Conservation (phyloP, 768 basidiomycete species). For the Solioccasus polychromus region DNA sequence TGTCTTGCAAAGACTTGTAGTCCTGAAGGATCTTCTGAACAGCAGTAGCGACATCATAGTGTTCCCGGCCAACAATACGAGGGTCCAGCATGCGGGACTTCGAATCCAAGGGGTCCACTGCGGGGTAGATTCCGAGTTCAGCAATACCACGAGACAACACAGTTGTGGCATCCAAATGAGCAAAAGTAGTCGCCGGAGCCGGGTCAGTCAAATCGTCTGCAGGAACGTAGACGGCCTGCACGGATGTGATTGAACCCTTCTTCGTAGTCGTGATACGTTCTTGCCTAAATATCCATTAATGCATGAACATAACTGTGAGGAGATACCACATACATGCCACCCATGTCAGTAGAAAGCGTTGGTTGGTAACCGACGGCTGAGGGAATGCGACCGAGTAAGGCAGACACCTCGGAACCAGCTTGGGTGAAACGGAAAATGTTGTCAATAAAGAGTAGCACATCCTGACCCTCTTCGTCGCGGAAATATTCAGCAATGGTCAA, state of each 20-base stretch:
- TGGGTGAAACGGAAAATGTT: conserved; percentile 99
- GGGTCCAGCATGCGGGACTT: conserved; percentile 99
- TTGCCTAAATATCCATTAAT: conserved; percentile 58
- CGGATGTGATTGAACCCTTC: conserved; percentile 99
- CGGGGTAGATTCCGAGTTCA: conserved; percentile 99
- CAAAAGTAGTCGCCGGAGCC: conserved; percentile 98
- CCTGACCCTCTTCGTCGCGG: conserved; percentile 99
- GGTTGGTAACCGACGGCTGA: conserved; percentile 99
- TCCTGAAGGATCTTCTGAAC: conserved; percentile 97
- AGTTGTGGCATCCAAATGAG: conserved; percentile 99
- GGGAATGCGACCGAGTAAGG: conserved; percentile 99
- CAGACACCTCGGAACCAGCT: conserved; percentile 99
- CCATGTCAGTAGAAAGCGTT: conserved; percentile 99
- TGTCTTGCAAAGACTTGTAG: conserved; percentile 97
- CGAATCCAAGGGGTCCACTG: conserved; percentile 98
- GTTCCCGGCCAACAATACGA: conserved; percentile 93
- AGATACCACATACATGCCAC: conserved; percentile 83
- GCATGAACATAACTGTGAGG: background rate
- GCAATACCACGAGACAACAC: conserved; percentile 99
- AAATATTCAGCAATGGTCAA: conserved; percentile 99
- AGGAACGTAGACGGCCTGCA: conserved; percentile 99
- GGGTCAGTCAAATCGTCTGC: conserved; percentile 99
- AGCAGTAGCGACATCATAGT: conserved; percentile 95
- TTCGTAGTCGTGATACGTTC: conserved; percentile 99
- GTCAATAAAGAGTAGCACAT: conserved; percentile 99